Percentiles rank a stretch among this genome's conserved stretches.
phyloP scores from a whole-genome alignment of 805 yeast species.

The Starmerella geochares region DNA sequence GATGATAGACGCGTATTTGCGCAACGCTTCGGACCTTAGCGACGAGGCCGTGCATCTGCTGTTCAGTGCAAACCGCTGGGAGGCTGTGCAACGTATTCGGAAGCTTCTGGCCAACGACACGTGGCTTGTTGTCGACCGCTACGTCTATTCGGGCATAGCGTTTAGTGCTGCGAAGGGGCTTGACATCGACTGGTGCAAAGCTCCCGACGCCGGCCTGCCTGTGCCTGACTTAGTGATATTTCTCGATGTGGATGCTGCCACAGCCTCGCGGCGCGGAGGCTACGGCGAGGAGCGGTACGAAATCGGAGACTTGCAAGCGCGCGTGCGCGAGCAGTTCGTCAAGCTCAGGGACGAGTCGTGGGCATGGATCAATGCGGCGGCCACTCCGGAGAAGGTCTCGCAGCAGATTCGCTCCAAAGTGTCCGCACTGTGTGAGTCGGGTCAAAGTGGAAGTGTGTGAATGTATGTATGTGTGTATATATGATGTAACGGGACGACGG shows the following conservation, averaged over 20 bases:
- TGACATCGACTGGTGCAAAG: conserved; percentile 63
- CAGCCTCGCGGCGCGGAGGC: conserved; percentile 48
- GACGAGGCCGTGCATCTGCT: conserved; percentile 80
- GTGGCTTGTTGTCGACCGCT: conserved; percentile 68
- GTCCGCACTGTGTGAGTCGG: background rate
- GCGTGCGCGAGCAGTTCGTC: conserved; percentile 53
- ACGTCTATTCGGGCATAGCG: conserved; percentile 86
- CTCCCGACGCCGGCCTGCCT: conserved; percentile 77
- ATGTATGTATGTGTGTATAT: background rate
- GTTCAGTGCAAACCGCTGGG: conserved; percentile 95
- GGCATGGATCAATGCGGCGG: conserved; percentile 50
- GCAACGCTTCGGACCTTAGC: conserved; percentile 40
- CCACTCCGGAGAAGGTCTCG: conserved; percentile 47
- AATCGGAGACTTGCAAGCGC: conserved; percentile 56
- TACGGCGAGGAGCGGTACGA: conserved; percentile 96
- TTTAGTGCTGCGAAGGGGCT: conserved; percentile 79
- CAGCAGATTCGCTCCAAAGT: background rate
- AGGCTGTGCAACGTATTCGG: conserved; percentile 43
- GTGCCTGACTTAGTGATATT: conserved; percentile 78
- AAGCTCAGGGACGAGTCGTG: conserved; percentile 33
- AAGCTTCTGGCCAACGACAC: conserved; percentile 42
- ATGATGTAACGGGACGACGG: background rate
- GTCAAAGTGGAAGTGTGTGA: background rate
- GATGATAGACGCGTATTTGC: conserved; percentile 63
- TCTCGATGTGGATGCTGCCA: conserved; percentile 47